Conservation (phyloP, 805 yeast species). For the Geotrichum ghanense region DNA sequence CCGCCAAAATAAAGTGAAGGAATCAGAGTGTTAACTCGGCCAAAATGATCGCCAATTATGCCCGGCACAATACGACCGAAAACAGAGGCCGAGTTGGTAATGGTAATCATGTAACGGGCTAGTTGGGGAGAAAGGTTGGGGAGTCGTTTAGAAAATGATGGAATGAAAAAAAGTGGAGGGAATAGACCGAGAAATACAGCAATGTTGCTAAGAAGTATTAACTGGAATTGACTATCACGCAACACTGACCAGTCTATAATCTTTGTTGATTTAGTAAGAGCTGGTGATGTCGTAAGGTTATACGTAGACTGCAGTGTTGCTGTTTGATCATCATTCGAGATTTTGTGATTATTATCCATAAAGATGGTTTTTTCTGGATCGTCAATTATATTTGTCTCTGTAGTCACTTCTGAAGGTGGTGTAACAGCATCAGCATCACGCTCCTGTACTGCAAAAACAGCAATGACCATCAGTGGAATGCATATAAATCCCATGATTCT, state of each 20-base stretch:
- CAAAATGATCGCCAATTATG: constrained; percentile 33
- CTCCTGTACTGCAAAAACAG: constrained; percentile 4
- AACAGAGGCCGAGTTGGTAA: constrained; percentile 26
- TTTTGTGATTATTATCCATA: no score
- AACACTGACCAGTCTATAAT: neutral
- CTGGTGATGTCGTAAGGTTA: neutral
- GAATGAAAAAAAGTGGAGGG: constrained; percentile 23
- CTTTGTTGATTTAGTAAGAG: neutral
- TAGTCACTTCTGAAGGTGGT: neutral
- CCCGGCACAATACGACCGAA: constrained; percentile 41
- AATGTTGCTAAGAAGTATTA: constrained; percentile 10
- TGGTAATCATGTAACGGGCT: constrained; percentile 20
- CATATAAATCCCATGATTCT: constrained; percentile 36
- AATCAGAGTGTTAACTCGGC: constrained; percentile 32
- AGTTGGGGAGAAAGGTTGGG: constrained; percentile 14
- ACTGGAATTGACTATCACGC: constrained; percentile 13
- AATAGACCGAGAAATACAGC: constrained; percentile 19
- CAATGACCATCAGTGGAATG: constrained; percentile 8
- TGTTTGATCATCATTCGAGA: no score
- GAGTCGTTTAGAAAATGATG: constrained; percentile 15
- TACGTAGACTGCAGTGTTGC: neutral
- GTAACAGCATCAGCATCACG: neutral
- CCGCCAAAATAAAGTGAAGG: constrained; percentile 24
- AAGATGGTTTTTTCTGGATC: no score
- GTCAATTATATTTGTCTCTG: neutral